A percentile compares a stretch with the other conserved stretches of the same genome.
Evolutionary conservation across 345 rosid genomes (phyloP).

Genomic region (Arabis hirsuta): DNA sequence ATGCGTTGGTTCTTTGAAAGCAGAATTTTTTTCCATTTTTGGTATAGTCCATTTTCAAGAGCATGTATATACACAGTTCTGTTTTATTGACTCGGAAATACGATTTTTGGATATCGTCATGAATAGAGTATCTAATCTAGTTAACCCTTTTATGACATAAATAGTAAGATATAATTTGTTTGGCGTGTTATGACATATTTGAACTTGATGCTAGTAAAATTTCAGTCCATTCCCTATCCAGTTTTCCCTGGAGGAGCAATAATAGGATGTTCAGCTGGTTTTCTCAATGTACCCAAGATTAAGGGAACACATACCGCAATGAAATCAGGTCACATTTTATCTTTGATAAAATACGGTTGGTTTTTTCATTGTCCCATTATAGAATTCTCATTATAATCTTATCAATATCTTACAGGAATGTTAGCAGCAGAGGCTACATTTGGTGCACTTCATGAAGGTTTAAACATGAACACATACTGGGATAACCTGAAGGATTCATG

Average conservation of each 20-base stretch:
- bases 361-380: background rate
- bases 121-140: background rate
- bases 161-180: background rate
- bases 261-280: slow-evolving; percentile 97
- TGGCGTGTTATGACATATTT: slow-evolving; percentile 34
- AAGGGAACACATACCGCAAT: slow-evolving; percentile 99
- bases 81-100: background rate
- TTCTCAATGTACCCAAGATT: slow-evolving; percentile 93
- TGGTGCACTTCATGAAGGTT: slow-evolving; percentile 61
- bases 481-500: slow-evolving; percentile 69
- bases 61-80: background rate
- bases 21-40: too few species aligned
- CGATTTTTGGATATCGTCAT: background rate
- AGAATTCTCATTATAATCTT: background rate
- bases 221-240: slow-evolving; percentile 99
- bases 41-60: background rate
- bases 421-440: slow-evolving; percentile 93
- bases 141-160: background rate
- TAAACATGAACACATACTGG: slow-evolving; percentile 76
- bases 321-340: slow-evolving; percentile 75
- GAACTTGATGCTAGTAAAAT: slow-evolving; percentile 83
- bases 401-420: slow-evolving; percentile 67
- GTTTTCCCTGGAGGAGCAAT: slow-evolving; percentile 98
- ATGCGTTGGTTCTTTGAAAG: slow-evolving; percentile 11
- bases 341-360: background rate